Conservation (phyloP, 2,329 filamentous ascomycete genomes). For the Xylariales sp. region DNA sequence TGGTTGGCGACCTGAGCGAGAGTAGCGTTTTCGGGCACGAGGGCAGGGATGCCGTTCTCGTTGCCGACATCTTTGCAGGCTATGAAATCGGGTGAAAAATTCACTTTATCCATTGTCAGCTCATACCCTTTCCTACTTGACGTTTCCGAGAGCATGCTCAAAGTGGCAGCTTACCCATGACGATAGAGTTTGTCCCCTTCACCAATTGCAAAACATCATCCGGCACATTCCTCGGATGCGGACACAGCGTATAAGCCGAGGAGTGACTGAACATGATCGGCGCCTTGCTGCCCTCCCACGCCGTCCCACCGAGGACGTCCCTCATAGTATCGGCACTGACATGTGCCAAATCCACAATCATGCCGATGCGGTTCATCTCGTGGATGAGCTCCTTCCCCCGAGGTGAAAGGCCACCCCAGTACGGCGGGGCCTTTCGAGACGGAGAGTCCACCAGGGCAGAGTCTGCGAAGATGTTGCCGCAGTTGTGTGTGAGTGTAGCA, state of each 20-base stretch:
- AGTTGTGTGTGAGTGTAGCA: constrained; percentile 87
- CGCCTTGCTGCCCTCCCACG: constrained; percentile 68
- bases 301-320: constrained; percentile 66
- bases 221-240: constrained; percentile 74
- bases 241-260: constrained; percentile 74
- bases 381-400: constrained; percentile 64
- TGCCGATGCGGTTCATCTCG: constrained; percentile 93
- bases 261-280: constrained; percentile 89
- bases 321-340: constrained; percentile 74
- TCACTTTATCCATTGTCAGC: constrained; percentile 44
- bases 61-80: constrained; percentile 61
- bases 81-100: constrained; percentile 79
- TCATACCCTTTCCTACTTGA: background rate
- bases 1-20: constrained; percentile 75
- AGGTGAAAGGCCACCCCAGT: constrained; percentile 68
- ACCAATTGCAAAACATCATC: constrained; percentile 78
- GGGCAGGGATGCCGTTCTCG: constrained; percentile 61
- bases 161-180: constrained; percentile 54
- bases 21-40: constrained; percentile 64
- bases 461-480: constrained; percentile 85
- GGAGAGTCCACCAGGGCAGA: constrained; percentile 63
- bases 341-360: constrained; percentile 89
- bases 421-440: constrained; percentile 44
- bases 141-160: too few species aligned
- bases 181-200: constrained; percentile 65